Base-by-base conservation (phyloP, 805 yeast genomes). In the Saccharomycopsis sp. region DNA sequence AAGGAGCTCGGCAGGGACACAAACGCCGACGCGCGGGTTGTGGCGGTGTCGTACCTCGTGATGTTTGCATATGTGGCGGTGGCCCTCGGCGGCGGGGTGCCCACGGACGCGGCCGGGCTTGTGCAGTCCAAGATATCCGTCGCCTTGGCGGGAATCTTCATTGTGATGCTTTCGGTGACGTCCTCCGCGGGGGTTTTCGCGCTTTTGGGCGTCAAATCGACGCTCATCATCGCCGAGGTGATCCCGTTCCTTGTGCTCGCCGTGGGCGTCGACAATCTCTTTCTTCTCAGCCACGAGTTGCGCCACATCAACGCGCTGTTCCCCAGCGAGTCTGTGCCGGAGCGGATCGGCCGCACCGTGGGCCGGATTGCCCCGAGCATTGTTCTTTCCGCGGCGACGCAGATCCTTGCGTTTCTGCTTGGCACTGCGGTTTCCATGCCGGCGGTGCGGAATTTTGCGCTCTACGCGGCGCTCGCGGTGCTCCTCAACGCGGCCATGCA, bases 191-290 rank as follows among this genome's bases (percentile, higher is more conserved):
- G 98, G 0, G 64, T 90, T 2, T 87, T 89, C 70, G 80, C 94
- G 12, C 65, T 80, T 3, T 59, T 87, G n/a, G 95, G 94, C 0
- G 71, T 91, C 53, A 89, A 88, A 66, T 88, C 96, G 0, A 92
- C 98, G 0, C 74, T 92, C 50, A 91, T 92, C 63, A 90, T 92
- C 58, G 97, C 98, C 1, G 98, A 94, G 69, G 99, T 92, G 3
- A 92, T 92, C 37, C 98, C 98, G 8, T 92, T 92, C 67, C 74
- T 92, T 65, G 87, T 92, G 14, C 75, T 92, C 58, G 99, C 99
- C 0, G 85, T 92, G 57, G 99, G 99, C n/a, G 90, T 92, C 24
- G 99, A 92, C 71, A 92, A 92, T 68, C 88, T 92, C 24, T 94
- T 91, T 67, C 73, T 92, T 63, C 81, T 92, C 20, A 85, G 90